Conservation (phyloP, 192 early-diverging fungal species). For the Podila epigama region DNA sequence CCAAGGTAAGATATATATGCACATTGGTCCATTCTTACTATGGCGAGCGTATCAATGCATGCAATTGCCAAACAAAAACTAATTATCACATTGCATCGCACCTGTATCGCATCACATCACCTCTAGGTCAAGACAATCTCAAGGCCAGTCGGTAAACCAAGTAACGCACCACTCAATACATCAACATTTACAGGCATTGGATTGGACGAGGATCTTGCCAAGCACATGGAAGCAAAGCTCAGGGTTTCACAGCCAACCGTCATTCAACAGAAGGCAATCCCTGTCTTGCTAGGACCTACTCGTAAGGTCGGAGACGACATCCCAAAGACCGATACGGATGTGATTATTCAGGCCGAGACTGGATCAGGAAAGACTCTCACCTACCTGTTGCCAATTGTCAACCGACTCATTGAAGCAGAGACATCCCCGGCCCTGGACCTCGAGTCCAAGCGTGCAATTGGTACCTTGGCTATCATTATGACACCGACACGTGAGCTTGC, state of each 20-base stretch:
- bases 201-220: conserved; percentile 71
- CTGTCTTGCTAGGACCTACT: conserved; percentile 66
- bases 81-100: too few relatives aligned
- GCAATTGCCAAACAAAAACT: too few relatives aligned
- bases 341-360: conserved; percentile 93
- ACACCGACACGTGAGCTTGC: conserved; percentile 98
- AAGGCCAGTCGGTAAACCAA: conserved; percentile 45
- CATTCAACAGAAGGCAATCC: conserved; percentile 90
- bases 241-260: conserved; percentile 81
- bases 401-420: conserved; percentile 77
- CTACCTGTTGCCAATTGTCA: conserved; percentile 92
- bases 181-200: conserved; percentile 81
- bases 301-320: conserved; percentile 52
- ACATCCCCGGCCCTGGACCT: conserved; percentile 34
- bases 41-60: not conserved
- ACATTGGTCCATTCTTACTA: too few relatives aligned
- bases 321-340: conserved; percentile 66
- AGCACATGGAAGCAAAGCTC: conserved; percentile 76
- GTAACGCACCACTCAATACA: conserved; percentile 59
- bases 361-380: conserved; percentile 98
- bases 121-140: conserved; percentile 32
- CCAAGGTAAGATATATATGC: too few relatives aligned
- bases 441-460: conserved; percentile 71
- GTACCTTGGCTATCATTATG: conserved; percentile 91
- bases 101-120: conserved; percentile 1